phyloP scores from a whole-genome alignment of 2,329 filamentous ascomycete species.

The Sporothrix brasiliensis region DNA sequence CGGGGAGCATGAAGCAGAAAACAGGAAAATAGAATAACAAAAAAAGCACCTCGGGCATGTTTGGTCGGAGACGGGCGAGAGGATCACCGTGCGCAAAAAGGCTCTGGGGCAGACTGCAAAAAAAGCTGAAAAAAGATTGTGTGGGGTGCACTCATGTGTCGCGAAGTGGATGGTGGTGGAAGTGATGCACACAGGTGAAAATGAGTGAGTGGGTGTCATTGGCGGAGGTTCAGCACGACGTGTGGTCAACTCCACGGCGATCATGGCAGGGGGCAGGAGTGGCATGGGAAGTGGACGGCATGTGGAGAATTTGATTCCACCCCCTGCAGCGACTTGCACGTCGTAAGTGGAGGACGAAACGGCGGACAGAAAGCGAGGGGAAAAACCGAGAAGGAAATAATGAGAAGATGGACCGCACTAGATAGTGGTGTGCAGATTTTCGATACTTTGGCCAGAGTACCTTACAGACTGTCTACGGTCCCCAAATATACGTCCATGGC shows the following conservation, averaged over 20 bases:
- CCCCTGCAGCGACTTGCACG: neutral
- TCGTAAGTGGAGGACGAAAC: neutral
- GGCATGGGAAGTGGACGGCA: slow-evolving; percentile 25
- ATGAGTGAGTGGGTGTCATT: neutral
- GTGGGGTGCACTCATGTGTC: neutral
- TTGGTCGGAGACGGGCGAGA: slow-evolving; percentile 1
- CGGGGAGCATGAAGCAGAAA: neutral
- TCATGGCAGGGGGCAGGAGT: slow-evolving; percentile 5
- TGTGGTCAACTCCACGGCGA: slow-evolving; percentile 8
- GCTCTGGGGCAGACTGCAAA: slow-evolving; percentile 12
- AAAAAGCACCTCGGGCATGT: neutral
- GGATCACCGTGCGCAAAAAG: slow-evolving; percentile 21
- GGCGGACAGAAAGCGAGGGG: neutral
- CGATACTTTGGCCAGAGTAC: too few relatives aligned
- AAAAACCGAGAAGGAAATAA: neutral
- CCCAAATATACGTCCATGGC: neutral
- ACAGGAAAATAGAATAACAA: neutral
- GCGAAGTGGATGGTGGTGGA: neutral
- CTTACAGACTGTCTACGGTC: too few relatives aligned
- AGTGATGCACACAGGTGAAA: neutral
- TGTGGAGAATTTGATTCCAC: slow-evolving; percentile 19
- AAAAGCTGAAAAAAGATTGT: slow-evolving; percentile 4
- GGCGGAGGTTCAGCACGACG: neutral
- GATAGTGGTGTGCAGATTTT: too few relatives aligned
- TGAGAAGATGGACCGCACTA: neutral